A percentile compares a stretch with the other conserved stretches of the same genome.
phyloP scores from a whole-genome alignment of 2,329 filamentous ascomycete genomes.

The Aspergillus terreus region DNA sequence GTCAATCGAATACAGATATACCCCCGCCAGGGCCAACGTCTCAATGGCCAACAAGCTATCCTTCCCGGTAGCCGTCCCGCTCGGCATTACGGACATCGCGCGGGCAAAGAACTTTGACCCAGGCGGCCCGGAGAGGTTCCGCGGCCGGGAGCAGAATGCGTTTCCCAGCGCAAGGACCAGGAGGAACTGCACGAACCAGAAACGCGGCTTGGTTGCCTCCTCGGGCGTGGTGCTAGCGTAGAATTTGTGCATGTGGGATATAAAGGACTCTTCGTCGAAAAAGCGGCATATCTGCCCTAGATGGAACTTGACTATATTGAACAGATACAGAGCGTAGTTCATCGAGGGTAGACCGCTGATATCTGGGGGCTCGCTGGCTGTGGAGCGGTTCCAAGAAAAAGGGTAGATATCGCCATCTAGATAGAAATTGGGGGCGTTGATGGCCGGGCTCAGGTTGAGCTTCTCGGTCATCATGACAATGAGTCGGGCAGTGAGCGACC shows the following conservation, averaged over 20 bases:
- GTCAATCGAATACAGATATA: slow-evolving; percentile 40
- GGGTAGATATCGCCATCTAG: slow-evolving; percentile 30
- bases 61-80: slow-evolving; percentile 32
- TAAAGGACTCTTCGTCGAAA: slow-evolving; percentile 32
- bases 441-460: slow-evolving; percentile 24
- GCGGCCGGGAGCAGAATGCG: slow-evolving; percentile 11
- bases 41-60: slow-evolving; percentile 39
- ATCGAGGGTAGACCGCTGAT: slow-evolving; percentile 32
- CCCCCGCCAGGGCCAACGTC: slow-evolving; percentile 31
- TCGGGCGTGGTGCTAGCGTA: slow-evolving; percentile 16
- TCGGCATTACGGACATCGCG: slow-evolving; percentile 35
- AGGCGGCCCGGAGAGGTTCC: slow-evolving; percentile 10
- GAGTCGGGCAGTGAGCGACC: slow-evolving; percentile 24
- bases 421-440: slow-evolving; percentile 15
- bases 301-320: slow-evolving; percentile 36
- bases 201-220: slow-evolving; percentile 17
- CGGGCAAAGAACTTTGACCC: slow-evolving; percentile 18
- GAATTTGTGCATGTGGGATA: slow-evolving; percentile 22
- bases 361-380: slow-evolving; percentile 22
- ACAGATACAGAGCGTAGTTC: slow-evolving; percentile 20
- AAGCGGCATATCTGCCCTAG: slow-evolving; percentile 36
- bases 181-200: slow-evolving; percentile 22
- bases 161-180: slow-evolving; percentile 15
- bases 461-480: slow-evolving; percentile 21
- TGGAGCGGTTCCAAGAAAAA: slow-evolving; percentile 11